Conservation (phyloP, 768 basidiomycete genomes). For the Hericium alpestre region DNA sequence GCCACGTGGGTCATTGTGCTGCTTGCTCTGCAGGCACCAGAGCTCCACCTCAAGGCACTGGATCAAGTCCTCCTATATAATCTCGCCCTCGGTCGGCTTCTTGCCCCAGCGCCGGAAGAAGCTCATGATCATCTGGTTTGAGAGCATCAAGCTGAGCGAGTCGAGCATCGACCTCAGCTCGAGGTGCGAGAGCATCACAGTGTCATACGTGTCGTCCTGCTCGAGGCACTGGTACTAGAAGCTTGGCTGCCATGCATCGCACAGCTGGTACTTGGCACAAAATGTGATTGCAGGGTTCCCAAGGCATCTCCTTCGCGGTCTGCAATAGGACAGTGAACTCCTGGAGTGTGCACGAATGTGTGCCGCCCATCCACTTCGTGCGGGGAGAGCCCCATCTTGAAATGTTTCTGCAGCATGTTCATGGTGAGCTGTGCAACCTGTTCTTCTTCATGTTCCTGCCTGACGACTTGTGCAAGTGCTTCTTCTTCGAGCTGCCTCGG, state of each 20-base stretch:
- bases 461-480: constrained; percentile 32
- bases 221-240: constrained; percentile 86
- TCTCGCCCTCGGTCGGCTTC: constrained; percentile 51
- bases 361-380: constrained; percentile 40
- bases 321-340: constrained; percentile 58
- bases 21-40: constrained; percentile 60
- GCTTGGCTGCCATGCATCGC: constrained; percentile 79
- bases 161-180: constrained; percentile 95
- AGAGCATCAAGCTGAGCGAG: constrained; percentile 90
- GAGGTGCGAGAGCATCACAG: constrained; percentile 58
- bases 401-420: constrained; percentile 39
- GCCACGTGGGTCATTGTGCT: constrained; percentile 33
- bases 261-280: constrained; percentile 92
- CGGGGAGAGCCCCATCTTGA: constrained; percentile 41
- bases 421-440: constrained; percentile 51
- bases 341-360: constrained; percentile 66
- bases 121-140: constrained; percentile 59
- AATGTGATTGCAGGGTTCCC: constrained; percentile 70
- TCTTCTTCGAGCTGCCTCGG: constrained; percentile 18
- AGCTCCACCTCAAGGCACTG: constrained; percentile 80
- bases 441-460: constrained; percentile 25
- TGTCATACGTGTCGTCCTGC: constrained; percentile 87
- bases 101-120: constrained; percentile 74
- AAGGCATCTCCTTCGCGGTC: constrained; percentile 51
- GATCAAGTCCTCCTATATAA: constrained; percentile 74